Base-by-base conservation (phyloP, 176 grass and related monocot genomes). In the Luzula sylvatica region DNA sequence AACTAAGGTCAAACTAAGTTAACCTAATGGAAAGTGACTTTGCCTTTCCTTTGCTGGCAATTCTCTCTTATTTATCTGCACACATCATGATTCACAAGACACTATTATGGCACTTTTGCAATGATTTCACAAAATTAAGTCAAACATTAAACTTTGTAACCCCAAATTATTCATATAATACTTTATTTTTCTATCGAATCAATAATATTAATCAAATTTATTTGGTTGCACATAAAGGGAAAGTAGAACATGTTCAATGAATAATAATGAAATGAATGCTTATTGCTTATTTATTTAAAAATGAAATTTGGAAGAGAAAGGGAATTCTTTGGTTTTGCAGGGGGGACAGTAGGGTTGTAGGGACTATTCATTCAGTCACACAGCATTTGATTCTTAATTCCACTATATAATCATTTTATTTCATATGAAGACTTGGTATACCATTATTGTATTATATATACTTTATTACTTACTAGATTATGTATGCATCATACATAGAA, bases 1-100 rank as follows among this genome's bases (percentile, higher is more conserved):
- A 58, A 42, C 35, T 40, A 53, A 58, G 55, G 55, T 58, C 55
- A 35, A 58, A 58, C 13, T 8, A 40, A 20, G 55, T 58, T 58
- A 58, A 58, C 55, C 55, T 58, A 24, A 17, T 58, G 18, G 35
- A 58, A 58, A 58, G 16, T 60, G 38, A 45, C 56, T 42, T 18
- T 40, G 22, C 9, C 53, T 13, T 43, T 60, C 24, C 56, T 60
- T 60, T 21, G 56, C 20, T 44, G 56, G 20, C 21, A 46, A 35
- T 35, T 35, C 9, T 7, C 43, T 15, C 30, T 55, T 39, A 19
- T 43, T 60, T 60, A 21, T 60, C 12, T 39, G 14, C n/a, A 43
- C 19, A 42, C 15, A 42, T 44, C 28, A 57, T 15, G 29, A 26
- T 57, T 16, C 42, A 23, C 25, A 20, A 15, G 55, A 13, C 40